These are phyloP conservation scores for Aspergillus fumigatiaffinis DNA, from an alignment of 2,329 filamentous ascomycete genomes.

Conservation along the genomic window DNA sequence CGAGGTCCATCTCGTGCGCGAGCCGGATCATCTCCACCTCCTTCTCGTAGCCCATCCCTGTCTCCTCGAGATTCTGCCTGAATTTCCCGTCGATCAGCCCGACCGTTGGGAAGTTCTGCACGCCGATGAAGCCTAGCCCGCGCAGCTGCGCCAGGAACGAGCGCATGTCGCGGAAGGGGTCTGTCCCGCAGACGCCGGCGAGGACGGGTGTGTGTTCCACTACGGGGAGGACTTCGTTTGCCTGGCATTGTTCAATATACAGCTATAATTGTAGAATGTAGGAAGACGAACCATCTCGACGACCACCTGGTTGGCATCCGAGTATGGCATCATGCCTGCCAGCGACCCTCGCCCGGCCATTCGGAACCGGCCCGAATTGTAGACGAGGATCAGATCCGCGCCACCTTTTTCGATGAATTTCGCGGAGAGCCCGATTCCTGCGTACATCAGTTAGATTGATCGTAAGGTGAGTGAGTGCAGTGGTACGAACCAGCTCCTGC, in stretches of 20 bases:
- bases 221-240: constrained; percentile 62
- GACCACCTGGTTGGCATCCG: constrained; percentile 66
- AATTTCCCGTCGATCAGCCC: constrained; percentile 67
- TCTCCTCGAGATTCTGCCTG: constrained; percentile 65
- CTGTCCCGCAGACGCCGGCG: constrained; percentile 67
- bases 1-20: constrained; percentile 57
- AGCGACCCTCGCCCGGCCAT: constrained; percentile 69
- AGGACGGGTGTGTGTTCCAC: constrained; percentile 62
- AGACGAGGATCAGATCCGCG: constrained; percentile 66
- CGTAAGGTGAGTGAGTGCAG: neutral
- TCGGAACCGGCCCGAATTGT: constrained; percentile 68
- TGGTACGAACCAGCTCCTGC: constrained; percentile 54
- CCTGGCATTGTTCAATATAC: constrained; percentile 43
- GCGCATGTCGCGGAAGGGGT: constrained; percentile 63
- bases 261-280: neutral
- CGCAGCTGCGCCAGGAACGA: constrained; percentile 58
- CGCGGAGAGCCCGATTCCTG: constrained; percentile 65
- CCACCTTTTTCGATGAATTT: constrained; percentile 68
- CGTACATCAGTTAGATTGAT: neutral
- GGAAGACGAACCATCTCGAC: constrained; percentile 56
- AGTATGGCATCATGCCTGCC: constrained; percentile 67
- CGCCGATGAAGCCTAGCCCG: constrained; percentile 61
- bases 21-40: constrained; percentile 64
- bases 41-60: constrained; percentile 63
- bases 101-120: constrained; percentile 72